Evolutionary conservation across 2,329 filamentous ascomycete genomes (phyloP), one percentile per base, ranked within the genome.

Genomic region (Calonectria crousiana): DNA sequence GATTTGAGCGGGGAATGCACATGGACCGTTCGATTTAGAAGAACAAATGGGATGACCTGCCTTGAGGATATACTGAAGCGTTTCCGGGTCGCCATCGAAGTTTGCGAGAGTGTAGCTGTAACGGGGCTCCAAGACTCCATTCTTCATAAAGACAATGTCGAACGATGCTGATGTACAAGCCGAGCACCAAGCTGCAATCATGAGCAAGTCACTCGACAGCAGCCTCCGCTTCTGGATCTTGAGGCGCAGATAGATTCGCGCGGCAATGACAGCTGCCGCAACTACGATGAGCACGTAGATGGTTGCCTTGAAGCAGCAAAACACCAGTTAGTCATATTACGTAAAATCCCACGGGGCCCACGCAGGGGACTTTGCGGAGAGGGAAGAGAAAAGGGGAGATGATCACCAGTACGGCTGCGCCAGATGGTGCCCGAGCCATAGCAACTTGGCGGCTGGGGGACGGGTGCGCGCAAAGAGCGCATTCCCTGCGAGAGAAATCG

Each of bases 101-200:
- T 62, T 62, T 23, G 11, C 16, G 56, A 62, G 56, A 3, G 56
- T 62, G 34, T 62, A 62, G 14, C 26, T 41, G n/a, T 41, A 38
- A 1, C 5, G n/a, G 5, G 56, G 36, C 34, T 62, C 14, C 23
- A 62, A 41, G 6, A 41, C 56, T 28, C 56, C 56, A 62, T 62
- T 62, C 23, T 18, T 62, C 8, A 23, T 41, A 13, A 28, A 62
- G 5, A 62, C 34, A 62, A 62, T 62, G 36, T 62, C 56, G 23
- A 62, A 62, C 6, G 56, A 62, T 28, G 36, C 34, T 2, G 56
- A 41, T 1, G 36, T 62, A 16, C 41, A 26, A 8, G 56, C 56
- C 6, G 56, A 62, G 11, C 56, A 62, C 56, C 56, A 62, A 23
- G 56, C 56, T 41, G 56, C 56, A 41, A 62, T 41, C 56, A 62